Evolutionary conservation across 306 rosid species (phyloP).

Genomic region (Acacia confusa): DNA sequence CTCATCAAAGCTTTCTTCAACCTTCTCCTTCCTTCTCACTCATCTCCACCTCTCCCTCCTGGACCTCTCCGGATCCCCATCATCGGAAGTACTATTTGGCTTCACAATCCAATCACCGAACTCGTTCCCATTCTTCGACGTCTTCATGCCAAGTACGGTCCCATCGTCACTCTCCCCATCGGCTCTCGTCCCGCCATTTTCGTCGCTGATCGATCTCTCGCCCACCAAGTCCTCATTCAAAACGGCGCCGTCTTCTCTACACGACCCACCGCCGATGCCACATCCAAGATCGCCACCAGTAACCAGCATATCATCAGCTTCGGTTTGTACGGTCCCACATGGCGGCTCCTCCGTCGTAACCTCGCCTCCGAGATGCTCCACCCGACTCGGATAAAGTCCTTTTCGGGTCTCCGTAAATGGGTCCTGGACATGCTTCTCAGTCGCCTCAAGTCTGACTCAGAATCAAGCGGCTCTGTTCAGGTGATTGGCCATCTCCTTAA

Average conservation of each 20-base stretch:
- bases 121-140: not conserved
- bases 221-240: not conserved
- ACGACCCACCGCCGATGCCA: not conserved
- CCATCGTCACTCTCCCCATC: not conserved
- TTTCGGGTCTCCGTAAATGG: not conserved
- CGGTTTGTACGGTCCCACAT: not conserved
- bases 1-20: constrained; percentile 6
- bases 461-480: not conserved
- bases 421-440: not conserved
- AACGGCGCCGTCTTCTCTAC: not conserved
- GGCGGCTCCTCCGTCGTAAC: not conserved
- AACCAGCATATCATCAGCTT: not conserved
- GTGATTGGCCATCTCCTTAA: not conserved
- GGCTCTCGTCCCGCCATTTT: not conserved
- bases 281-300: not conserved
- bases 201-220: not conserved
- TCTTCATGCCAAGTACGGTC: not conserved
- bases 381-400: not conserved
- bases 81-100: not conserved
- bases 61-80: not conserved
- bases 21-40: not conserved
- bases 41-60: not conserved
- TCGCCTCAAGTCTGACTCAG: not conserved
- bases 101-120: not conserved
- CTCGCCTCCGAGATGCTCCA: not conserved